phyloP scores from a whole-genome alignment of 805 yeast species.

The Candida sonorensis region DNA sequence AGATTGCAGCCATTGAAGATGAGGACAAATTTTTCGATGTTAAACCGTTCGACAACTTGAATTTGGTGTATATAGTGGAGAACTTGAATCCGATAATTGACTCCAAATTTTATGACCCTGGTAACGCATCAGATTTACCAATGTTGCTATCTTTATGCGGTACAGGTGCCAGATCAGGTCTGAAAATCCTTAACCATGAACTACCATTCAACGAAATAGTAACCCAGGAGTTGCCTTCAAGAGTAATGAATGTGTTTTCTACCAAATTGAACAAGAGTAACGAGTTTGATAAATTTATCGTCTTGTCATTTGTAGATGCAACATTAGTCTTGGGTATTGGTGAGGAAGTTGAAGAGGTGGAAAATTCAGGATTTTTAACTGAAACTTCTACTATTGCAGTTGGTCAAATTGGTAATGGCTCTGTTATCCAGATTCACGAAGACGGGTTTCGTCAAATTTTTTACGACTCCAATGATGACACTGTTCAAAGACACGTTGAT shows the following conservation, averaged over 20 bases:
- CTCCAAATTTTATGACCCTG: constrained; percentile 29
- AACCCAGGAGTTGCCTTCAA: constrained; percentile 66
- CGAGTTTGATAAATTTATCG: constrained; percentile 52
- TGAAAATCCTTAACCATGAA: constrained; percentile 50
- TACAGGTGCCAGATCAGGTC: constrained; percentile 34
- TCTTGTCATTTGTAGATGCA: constrained; percentile 56
- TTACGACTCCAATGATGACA: constrained; percentile 24
- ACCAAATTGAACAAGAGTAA: constrained; percentile 41
- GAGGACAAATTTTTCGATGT: constrained; percentile 22
- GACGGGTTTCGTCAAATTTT: constrained; percentile 61
- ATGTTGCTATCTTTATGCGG: constrained; percentile 39
- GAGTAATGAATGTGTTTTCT: constrained; percentile 59
- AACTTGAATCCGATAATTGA: constrained; percentile 49
- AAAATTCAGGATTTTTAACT: constrained; percentile 47
- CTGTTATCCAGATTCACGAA: constrained; percentile 67
- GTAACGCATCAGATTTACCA: constrained; percentile 31
- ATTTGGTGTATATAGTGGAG: constrained; percentile 44
- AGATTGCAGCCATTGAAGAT: constrained; percentile 23
- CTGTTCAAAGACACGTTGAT: constrained; percentile 32
- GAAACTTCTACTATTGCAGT: constrained; percentile 60
- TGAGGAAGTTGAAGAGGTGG: constrained; percentile 71
- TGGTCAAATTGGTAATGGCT: constrained; percentile 54
- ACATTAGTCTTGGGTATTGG: constrained; percentile 75
- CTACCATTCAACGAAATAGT: constrained; percentile 57
- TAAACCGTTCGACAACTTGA: constrained; percentile 46